A percentile compares a stretch with the other conserved stretches of the same genome.
phyloP scores from a whole-genome alignment of 257 asterid species.

The Scutellaria minor region DNA sequence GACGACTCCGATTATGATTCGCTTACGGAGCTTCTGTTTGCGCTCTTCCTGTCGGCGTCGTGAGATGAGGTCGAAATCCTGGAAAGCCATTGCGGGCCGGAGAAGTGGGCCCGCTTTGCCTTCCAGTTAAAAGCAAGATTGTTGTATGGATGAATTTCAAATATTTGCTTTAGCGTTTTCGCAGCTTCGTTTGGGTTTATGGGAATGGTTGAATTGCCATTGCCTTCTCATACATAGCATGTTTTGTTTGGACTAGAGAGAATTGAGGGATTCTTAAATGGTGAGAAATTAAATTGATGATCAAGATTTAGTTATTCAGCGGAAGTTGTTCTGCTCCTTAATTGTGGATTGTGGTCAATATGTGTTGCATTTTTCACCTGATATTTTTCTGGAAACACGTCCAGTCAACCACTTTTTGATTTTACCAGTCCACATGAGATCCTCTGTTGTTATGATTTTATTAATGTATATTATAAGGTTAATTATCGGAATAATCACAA shows the following conservation, averaged over 20 bases:
- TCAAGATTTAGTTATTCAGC: not conserved
- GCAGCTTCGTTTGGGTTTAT: not conserved
- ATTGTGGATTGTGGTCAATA: no score
- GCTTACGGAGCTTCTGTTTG: not conserved
- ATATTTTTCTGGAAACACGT: no score
- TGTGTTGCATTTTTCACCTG: no score
- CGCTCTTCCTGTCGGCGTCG: not conserved
- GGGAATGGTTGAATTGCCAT: not conserved
- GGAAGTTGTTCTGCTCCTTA: not conserved
- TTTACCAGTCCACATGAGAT: no score
- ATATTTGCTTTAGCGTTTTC: not conserved
- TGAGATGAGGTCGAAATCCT: conserved; percentile 16
- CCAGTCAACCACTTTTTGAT: no score
- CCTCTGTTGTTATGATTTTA: no score
- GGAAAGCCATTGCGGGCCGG: conserved; percentile 18
- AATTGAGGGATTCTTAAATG: not conserved
- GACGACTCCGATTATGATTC: not conserved
- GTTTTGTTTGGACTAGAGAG: not conserved
- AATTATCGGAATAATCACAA: no score
- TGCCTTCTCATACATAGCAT: not conserved
- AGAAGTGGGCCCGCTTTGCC: conserved; percentile 3
- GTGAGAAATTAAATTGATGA: not conserved
- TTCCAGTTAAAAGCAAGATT: not conserved
- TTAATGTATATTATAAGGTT: no score
- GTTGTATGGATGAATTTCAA: not conserved